These are phyloP conservation scores for Sporobolomyces phaffii DNA, from an alignment of 768 basidiomycete species.

Conservation along the genomic window DNA sequence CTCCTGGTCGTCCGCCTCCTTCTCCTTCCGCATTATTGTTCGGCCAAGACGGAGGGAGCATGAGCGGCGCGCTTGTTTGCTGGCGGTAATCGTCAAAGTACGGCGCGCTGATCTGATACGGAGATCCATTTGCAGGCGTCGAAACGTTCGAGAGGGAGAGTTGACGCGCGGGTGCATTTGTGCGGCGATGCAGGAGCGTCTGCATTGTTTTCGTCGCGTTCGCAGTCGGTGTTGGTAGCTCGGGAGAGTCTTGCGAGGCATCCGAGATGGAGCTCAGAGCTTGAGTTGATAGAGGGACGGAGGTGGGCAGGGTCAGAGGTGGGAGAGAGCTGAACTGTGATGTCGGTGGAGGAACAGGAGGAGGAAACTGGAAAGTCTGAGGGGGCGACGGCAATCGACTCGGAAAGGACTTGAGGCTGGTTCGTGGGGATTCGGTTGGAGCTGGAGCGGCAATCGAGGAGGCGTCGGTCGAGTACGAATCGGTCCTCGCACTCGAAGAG, in stretches of 20 bases:
- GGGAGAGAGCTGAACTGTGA: neutral
- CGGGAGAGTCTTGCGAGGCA: neutral
- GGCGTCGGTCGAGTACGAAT: slow-evolving; percentile 12
- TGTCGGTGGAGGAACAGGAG: neutral
- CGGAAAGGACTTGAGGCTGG: neutral
- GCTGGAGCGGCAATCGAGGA: slow-evolving; percentile 17
- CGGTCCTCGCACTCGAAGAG: slow-evolving; percentile 4
- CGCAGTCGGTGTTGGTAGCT: slow-evolving; percentile 3
- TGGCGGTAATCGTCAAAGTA: neutral
- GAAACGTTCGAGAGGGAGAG: neutral
- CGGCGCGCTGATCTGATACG: neutral
- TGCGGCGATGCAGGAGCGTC: slow-evolving; percentile 13
- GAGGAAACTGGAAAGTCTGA: neutral
- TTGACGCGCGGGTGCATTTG: slow-evolving; percentile 7
- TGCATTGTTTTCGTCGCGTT: neutral
- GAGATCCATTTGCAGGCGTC: neutral
- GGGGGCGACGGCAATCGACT: neutral
- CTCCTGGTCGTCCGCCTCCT: neutral
- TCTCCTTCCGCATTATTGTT: neutral
- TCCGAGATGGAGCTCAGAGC: neutral
- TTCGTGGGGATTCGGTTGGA: neutral
- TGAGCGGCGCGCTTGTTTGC: slow-evolving; percentile 18
- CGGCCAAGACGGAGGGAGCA: slow-evolving; percentile 2
- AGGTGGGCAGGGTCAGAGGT: neutral
- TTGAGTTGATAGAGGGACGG: neutral